These are phyloP conservation scores for Eucalyptus pauciflora DNA, from an alignment of 345 rosid genomes.

Conservation along the genomic window DNA sequence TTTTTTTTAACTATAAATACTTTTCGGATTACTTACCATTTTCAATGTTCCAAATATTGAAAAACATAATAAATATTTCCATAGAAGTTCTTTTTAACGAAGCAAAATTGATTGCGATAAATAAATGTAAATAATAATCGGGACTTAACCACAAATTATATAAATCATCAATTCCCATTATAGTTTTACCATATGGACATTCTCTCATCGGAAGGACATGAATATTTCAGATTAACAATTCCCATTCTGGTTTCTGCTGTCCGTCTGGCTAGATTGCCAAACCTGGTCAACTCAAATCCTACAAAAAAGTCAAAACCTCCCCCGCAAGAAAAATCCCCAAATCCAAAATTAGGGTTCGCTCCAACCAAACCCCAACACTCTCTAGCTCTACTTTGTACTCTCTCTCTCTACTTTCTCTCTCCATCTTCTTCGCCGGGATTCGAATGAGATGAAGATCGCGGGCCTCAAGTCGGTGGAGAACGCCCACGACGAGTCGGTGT, in stretches of 20 bases:
- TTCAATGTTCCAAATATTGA: neutral
- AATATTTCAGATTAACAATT: neutral
- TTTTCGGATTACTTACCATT: neutral
- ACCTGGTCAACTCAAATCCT: neutral
- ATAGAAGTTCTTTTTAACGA: neutral
- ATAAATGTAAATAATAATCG: neutral
- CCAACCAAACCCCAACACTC: neutral
- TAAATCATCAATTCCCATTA: neutral
- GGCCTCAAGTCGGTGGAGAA: conserved; percentile 67
- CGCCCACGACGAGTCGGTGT: conserved; percentile 88
- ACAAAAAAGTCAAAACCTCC: neutral
- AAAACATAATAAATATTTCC: neutral
- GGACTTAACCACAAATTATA: neutral
- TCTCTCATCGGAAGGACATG: neutral
- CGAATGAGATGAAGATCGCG: conserved; percentile 66
- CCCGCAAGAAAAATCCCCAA: neutral
- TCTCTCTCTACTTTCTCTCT: neutral
- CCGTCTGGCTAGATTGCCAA: neutral
- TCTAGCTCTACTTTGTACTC: neutral
- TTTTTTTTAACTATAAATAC: neutral
- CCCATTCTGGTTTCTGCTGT: neutral
- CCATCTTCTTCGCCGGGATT: neutral
- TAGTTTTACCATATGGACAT: neutral
- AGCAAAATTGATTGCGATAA: rapidly evolving
- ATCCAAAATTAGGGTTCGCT: neutral